These are phyloP conservation scores for Pseudocercospora fijiensis DNA, from an alignment of 2,329 filamentous ascomycete genomes.

Conservation along the genomic window DNA sequence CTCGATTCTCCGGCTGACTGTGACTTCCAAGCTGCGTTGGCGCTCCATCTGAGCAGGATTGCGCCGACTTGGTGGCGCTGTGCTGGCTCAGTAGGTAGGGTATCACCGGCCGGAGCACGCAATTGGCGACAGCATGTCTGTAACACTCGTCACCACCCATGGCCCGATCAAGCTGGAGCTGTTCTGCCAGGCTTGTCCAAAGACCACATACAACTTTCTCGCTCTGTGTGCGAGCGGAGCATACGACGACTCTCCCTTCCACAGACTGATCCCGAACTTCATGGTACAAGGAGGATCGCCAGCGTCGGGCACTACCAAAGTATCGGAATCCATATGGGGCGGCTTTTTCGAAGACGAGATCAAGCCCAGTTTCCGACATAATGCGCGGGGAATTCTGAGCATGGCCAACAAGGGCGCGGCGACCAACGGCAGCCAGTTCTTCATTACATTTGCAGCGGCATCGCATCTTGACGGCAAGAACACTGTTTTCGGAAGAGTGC, in stretches of 20 bases:
- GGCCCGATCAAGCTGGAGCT: constrained; percentile 94
- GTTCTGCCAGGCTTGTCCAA: constrained; percentile 92
- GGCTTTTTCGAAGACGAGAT: constrained; percentile 78
- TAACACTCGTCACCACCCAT: constrained; percentile 75
- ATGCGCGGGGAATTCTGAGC: constrained; percentile 83
- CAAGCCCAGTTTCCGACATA: constrained; percentile 73
- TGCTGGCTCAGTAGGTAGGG: not conserved
- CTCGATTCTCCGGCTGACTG: constrained; percentile 18
- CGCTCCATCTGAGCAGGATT: constrained; percentile 9
- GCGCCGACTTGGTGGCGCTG: constrained; percentile 11
- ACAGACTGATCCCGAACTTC: constrained; percentile 77
- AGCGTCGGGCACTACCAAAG: constrained; percentile 43
- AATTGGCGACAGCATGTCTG: constrained; percentile 43
- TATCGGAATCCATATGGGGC: constrained; percentile 67
- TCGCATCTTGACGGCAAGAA: constrained; percentile 81
- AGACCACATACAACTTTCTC: constrained; percentile 87
- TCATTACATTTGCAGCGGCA: constrained; percentile 73
- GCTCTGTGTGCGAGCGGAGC: constrained; percentile 78
- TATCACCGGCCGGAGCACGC: not conserved
- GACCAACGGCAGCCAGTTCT: constrained; percentile 91
- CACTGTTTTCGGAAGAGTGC: constrained; percentile 75
- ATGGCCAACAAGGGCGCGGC: constrained; percentile 96
- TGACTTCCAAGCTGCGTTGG: constrained; percentile 1
- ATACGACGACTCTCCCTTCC: constrained; percentile 73
- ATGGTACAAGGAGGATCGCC: constrained; percentile 74